Base-by-base conservation (phyloP, 306 rosid genomes). In the Acacia acuminata region DNA sequence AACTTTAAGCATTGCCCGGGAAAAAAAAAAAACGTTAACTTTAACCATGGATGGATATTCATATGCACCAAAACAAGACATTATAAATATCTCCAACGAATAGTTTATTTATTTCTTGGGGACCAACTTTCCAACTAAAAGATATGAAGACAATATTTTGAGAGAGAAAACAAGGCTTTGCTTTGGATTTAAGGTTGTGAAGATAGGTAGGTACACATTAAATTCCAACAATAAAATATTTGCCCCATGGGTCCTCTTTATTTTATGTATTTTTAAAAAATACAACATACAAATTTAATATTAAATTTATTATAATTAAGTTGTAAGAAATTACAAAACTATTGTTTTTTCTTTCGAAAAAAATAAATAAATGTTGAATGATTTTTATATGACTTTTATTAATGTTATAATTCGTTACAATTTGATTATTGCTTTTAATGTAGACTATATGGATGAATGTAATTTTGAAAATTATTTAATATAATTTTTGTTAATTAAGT, bases 101-200 rank as follows among this genome's bases (percentile, higher is more conserved):
- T 11, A 24, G 67, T 61, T 22, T 24, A 24, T 61, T 24, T 24
- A 58, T 25, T 61, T 61, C 11, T 10, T 12, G 34, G 67, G 67
- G 36, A 61, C 67, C 36, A 12, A 24, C 74, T 38, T 50, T 75
- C 34, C 36, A 68, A 47, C 68, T 27, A 75, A 65, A 81, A 82
- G 80, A 78, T 75, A 38, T 61, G 34, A 11, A 17, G 6, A 12
- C 76, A 53, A 60, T 6, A 38, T 25, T 76, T 82, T 32, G 67
- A 55, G 45, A 20, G 68, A 63, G 19, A 27, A 87, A 81, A 43
- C 63, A 51, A 76, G 64, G 27, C 66, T 72, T 87, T 79, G 85
- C 90, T 87, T 87, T 47, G 73, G 77, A 25, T 50, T 77, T 38
- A 87, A 87, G 90, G 77, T 82, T 79, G 43, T 76, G n/a, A 64